A percentile compares a stretch with the other conserved stretches of the same genome.
Conservation (phyloP, 257 asterid species). For the Osmanthus fragrans region DNA sequence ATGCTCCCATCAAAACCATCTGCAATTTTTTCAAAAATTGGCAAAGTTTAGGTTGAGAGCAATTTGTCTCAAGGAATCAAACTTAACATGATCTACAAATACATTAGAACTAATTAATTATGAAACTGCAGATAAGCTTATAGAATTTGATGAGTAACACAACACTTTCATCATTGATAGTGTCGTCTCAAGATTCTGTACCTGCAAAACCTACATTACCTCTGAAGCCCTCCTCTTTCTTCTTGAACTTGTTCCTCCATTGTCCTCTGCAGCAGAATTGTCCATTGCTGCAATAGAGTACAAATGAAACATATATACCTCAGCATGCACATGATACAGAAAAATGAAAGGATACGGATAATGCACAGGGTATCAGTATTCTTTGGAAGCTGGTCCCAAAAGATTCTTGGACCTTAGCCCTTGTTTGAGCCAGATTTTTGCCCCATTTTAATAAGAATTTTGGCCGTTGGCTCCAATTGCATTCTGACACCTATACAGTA, state of each 20-base stretch:
- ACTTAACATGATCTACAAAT: not conserved
- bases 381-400: not conserved
- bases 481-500: no score
- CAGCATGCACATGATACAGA: not conserved
- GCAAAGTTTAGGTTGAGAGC: not conserved
- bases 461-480: no score
- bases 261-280: conserved; percentile 66
- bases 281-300: conserved; percentile 41
- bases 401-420: not conserved
- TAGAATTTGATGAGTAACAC: conserved; percentile 34
- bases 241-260: conserved; percentile 54
- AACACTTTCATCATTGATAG: conserved; percentile 45
- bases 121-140: conserved; percentile 25
- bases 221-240: conserved; percentile 74
- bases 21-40: no score
- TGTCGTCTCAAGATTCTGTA: conserved; percentile 55
- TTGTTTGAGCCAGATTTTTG: no score
- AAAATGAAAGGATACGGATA: conserved; percentile 1
- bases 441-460: no score
- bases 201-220: conserved; percentile 57
- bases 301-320: not conserved
- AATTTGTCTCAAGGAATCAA: not conserved
- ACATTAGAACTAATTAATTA: conserved; percentile 4
- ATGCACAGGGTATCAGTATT: not conserved
- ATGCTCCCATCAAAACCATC: no score